Evolutionary conservation across 441 rosid genomes (phyloP).

Genomic region (Erodium texanum): DNA sequence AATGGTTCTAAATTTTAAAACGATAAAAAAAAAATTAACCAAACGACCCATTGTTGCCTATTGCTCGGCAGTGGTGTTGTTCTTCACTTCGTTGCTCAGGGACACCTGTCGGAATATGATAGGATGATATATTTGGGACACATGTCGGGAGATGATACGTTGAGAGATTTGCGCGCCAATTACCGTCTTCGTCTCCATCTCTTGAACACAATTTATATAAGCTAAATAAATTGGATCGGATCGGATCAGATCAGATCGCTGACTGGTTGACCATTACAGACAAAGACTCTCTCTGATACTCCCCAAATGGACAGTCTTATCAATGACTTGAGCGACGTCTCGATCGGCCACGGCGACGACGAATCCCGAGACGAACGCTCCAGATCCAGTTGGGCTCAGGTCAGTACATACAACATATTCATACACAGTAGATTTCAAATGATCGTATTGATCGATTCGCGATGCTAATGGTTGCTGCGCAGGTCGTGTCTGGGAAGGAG

Average conservation of each 20-base stretch:
- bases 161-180: no score
- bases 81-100: not conserved
- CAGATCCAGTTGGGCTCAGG: conserved; percentile 81
- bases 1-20: no score
- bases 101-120: not conserved
- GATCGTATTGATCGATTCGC: no score
- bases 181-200: no score
- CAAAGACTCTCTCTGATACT: not conserved
- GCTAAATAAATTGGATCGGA: no score
- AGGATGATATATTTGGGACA: not conserved
- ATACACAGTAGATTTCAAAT: no score
- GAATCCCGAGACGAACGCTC: conserved; percentile 41
- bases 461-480: conserved; percentile 13
- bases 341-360: conserved; percentile 39
- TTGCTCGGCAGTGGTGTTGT: no score
- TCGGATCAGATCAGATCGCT: no score
- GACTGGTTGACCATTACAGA: no score
- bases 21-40: no score
- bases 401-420: not conserved
- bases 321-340: conserved; percentile 57
- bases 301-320: conserved; percentile 63
- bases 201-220: no score
- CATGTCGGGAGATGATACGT: not conserved
- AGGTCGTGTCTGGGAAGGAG: conserved; percentile 49
- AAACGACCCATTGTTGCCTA: no score